phyloP scores from a whole-genome alignment of 2,329 filamentous ascomycete species.

The Neobulgaria alba region DNA sequence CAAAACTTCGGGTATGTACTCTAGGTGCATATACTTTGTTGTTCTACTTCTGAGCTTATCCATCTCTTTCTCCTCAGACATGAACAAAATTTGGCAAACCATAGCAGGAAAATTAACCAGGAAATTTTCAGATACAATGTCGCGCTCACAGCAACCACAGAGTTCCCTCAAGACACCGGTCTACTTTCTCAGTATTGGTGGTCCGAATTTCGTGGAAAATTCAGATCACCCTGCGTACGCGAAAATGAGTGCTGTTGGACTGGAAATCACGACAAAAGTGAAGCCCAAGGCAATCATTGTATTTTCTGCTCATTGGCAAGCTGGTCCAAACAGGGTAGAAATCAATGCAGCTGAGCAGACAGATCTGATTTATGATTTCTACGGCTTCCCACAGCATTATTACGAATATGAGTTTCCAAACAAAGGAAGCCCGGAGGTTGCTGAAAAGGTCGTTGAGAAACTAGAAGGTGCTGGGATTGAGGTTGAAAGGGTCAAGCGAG shows the following conservation, averaged over 20 bases:
- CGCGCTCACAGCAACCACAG: constrained; percentile 9
- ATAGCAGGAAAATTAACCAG: constrained; percentile 4
- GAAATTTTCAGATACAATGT: constrained; percentile 6
- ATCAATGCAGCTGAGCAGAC: constrained; percentile 57
- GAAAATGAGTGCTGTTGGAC: constrained; percentile 55
- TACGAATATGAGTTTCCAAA: constrained; percentile 61
- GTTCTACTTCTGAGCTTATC: constrained; percentile 14
- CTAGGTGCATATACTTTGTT: constrained; percentile 15
- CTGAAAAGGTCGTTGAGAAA: constrained; percentile 47
- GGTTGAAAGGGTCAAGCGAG: constrained; percentile 50
- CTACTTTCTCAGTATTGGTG: constrained; percentile 24
- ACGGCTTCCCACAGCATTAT: constrained; percentile 62
- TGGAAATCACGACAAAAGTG: constrained; percentile 60
- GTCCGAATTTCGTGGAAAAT: constrained; percentile 60
- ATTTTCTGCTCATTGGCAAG: constrained; percentile 73
- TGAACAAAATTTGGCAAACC: constrained; percentile 7
- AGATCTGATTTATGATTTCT: constrained; percentile 68
- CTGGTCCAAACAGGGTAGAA: constrained; percentile 43
- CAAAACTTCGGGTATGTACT: constrained; percentile 5
- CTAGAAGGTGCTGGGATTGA: constrained; percentile 50
- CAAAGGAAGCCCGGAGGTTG: constrained; percentile 51
- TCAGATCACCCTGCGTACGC: constrained; percentile 57
- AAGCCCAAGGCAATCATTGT: constrained; percentile 66
- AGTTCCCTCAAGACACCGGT: constrained; percentile 16
- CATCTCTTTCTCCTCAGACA: constrained; percentile 9